Percentiles rank a stretch among this genome's conserved stretches.
Evolutionary conservation across 1,284 basidiomycete species (phyloP).

Genomic region (Austropuccinia psidii): DNA sequence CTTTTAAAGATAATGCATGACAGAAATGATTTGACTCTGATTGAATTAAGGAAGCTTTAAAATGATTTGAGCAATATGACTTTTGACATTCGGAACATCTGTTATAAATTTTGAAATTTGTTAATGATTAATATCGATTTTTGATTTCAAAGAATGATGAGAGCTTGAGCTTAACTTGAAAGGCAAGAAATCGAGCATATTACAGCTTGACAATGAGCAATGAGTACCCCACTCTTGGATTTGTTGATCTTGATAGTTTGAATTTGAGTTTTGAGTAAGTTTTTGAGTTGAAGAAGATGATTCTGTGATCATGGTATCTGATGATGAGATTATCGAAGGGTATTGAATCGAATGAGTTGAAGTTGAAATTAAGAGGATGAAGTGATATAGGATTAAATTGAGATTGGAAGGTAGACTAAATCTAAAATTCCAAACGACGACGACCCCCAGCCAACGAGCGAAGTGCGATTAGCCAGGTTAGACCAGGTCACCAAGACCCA

Average conservation of each 20-base stretch:
- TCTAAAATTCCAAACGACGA: too few relatives aligned
- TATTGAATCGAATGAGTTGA: too few relatives aligned
- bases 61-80: slow-evolving; percentile 33
- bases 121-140: background rate
- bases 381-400: too few relatives aligned
- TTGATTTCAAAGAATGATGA: background rate
- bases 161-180: slow-evolving; percentile 13
- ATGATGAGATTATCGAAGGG: too few relatives aligned
- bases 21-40: slow-evolving; percentile 5
- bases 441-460: too few relatives aligned
- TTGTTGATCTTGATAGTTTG: slow-evolving; percentile 10
- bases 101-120: background rate
- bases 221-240: slow-evolving; percentile 36
- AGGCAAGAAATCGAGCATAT: slow-evolving; percentile 35
- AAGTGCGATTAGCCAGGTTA: too few relatives aligned
- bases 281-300: too few relatives aligned
- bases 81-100: slow-evolving; percentile 34
- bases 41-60: slow-evolving; percentile 11
- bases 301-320: too few relatives aligned
- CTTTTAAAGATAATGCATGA: slow-evolving; percentile 4
- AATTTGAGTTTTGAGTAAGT: background rate
- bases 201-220: slow-evolving; percentile 29
- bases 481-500: too few relatives aligned
- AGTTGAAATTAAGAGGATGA: too few relatives aligned
- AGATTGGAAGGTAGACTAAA: too few relatives aligned